Conservation (phyloP, 2,329 filamentous ascomycete species). For the Botrytis pseudocinerea region DNA sequence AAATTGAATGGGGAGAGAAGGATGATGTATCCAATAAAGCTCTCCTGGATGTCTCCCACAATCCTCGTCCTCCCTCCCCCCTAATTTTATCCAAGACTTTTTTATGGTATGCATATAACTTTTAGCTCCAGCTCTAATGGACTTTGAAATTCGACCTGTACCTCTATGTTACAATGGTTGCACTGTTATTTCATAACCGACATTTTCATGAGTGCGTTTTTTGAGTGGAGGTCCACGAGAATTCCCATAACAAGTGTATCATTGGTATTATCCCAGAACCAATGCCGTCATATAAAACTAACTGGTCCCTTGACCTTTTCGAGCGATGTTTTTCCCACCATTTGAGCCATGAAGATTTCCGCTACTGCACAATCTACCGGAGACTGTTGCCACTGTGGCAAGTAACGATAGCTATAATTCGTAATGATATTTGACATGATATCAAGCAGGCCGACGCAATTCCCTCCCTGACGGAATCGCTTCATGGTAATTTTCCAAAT, state of each 20-base stretch:
- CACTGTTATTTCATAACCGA: not conserved
- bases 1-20: not conserved
- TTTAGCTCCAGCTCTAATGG: not conserved
- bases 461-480: not conserved
- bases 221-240: not conserved
- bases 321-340: not conserved
- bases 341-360: not conserved
- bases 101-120: not conserved
- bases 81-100: not conserved
- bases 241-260: not conserved
- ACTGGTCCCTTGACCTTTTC: rapidly evolving
- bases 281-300: not conserved
- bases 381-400: not conserved
- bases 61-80: not conserved
- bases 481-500: not conserved
- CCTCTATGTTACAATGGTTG: not conserved
- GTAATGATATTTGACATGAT: not conserved
- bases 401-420: not conserved
- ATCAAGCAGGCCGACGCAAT: not conserved
- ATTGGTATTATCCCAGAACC: not conserved
- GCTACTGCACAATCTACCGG: not conserved
- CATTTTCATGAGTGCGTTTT: not conserved
- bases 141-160: not conserved
- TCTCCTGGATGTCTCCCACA: not conserved
- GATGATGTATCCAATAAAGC: not conserved